Evolutionary conservation across 495 filamentous ascomycete species (phyloP).

Genomic region (Penicillium lividum): DNA sequence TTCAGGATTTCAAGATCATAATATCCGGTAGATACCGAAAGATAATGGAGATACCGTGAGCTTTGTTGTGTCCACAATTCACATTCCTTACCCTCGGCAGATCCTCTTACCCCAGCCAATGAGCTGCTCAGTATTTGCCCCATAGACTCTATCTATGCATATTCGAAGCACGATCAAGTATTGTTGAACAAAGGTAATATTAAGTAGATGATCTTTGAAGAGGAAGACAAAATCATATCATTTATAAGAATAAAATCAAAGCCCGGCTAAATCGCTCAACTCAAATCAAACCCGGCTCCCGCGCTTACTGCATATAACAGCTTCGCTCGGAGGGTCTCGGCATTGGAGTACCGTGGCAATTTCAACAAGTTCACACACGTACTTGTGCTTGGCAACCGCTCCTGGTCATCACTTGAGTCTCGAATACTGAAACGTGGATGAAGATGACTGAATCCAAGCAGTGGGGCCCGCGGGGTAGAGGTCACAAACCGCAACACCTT

Average conservation of each 20-base stretch:
- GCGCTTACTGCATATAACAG: slow-evolving; percentile 88
- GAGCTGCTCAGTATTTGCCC: slow-evolving; percentile 15
- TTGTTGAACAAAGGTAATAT: not conserved
- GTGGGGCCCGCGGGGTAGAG: slow-evolving; percentile 85
- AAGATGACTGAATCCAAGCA: slow-evolving; percentile 86
- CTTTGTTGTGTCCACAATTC: slow-evolving; percentile 3
- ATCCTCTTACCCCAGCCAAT: slow-evolving; percentile 14
- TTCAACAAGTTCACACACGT: slow-evolving; percentile 97
- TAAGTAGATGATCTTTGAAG: slow-evolving; percentile 2
- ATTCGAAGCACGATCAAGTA: not conserved
- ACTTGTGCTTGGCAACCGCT: slow-evolving; percentile 89
- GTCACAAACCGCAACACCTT: slow-evolving; percentile 96
- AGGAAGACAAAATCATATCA: not conserved
- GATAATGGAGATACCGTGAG: not conserved
- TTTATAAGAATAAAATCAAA: slow-evolving; percentile 1
- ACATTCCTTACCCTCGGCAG: slow-evolving; percentile 10
- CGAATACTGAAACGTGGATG: slow-evolving; percentile 87
- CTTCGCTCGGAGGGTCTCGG: slow-evolving; percentile 66
- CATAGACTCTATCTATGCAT: slow-evolving; percentile 36
- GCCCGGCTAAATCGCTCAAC: slow-evolving; percentile 42
- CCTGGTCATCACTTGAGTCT: slow-evolving; percentile 75
- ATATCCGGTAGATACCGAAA: not conserved
- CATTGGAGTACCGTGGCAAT: slow-evolving; percentile 76
- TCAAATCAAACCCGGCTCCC: slow-evolving; percentile 94
- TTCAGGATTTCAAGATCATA: not conserved